phyloP scores from a whole-genome alignment of 2,329 filamentous ascomycete species.

The Septoria petroselini region DNA sequence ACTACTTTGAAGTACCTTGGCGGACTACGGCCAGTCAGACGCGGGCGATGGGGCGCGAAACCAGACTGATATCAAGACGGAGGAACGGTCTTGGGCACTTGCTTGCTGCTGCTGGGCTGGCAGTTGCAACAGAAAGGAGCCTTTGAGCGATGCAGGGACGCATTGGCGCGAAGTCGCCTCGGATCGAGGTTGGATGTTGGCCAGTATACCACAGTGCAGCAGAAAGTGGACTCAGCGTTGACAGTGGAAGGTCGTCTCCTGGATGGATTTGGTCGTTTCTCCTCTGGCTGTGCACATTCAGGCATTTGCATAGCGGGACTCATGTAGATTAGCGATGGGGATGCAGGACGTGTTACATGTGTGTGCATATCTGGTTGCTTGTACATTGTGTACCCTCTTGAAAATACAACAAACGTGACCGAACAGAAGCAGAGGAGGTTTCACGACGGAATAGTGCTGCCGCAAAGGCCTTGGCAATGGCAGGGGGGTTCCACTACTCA shows the following conservation, averaged over 20 bases:
- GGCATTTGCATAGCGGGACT: background rate
- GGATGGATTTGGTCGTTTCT: background rate
- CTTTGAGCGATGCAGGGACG: background rate
- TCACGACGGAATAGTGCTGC: too few species aligned
- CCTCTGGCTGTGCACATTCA: too few species aligned
- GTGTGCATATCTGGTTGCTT: too few species aligned
- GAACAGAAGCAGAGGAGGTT: too few species aligned
- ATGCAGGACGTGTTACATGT: too few species aligned
- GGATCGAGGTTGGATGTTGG: constrained; percentile 11
- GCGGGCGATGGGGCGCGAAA: background rate
- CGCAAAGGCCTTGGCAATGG: too few species aligned
- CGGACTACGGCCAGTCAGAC: constrained; percentile 7
- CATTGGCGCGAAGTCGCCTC: constrained; percentile 1
- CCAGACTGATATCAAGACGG: background rate
- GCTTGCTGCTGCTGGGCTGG: constrained; percentile 1
- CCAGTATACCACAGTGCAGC: constrained; percentile 10
- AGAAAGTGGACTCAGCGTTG: constrained; percentile 8
- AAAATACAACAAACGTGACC: too few species aligned
- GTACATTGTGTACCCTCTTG: too few species aligned
- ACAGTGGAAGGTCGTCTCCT: background rate
- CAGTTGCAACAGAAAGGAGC: constrained; percentile 2
- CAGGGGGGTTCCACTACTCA: too few species aligned
- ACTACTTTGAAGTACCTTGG: constrained; percentile 28
- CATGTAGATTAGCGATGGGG: too few species aligned
- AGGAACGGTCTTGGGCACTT: background rate